phyloP scores from a whole-genome alignment of 192 early-diverging fungal genomes.

The Coemansia sp. region DNA sequence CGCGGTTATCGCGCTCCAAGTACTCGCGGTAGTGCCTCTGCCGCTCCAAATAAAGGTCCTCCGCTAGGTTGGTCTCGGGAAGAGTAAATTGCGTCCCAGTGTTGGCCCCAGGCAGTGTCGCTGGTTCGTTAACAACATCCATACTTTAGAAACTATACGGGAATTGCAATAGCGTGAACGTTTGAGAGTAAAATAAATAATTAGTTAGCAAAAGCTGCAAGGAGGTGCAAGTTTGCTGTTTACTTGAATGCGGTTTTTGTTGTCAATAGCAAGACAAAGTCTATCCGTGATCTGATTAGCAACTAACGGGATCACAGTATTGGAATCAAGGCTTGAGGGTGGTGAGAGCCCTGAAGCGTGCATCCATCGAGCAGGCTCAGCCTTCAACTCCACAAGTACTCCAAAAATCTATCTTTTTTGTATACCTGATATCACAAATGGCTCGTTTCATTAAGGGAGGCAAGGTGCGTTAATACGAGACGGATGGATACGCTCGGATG shows the following conservation, averaged over 20 bases:
- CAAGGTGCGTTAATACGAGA: constrained; percentile 14
- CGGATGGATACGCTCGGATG: constrained; percentile 15
- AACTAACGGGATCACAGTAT: background rate
- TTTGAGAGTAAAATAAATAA: background rate
- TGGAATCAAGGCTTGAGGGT: background rate
- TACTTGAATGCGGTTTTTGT: background rate
- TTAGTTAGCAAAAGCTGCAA: background rate
- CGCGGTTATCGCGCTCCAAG: constrained; percentile 53
- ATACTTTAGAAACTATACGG: background rate
- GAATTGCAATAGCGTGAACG: background rate
- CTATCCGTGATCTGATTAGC: background rate
- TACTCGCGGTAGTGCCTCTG: constrained; percentile 50
- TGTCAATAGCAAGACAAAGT: background rate
- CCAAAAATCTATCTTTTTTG: constrained; percentile 5
- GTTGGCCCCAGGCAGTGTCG: constrained; percentile 7
- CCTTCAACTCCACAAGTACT: constrained; percentile 1
- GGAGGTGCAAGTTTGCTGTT: background rate
- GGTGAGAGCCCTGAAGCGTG: background rate
- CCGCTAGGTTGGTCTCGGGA: constrained; percentile 35
- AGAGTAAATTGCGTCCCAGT: constrained; percentile 31
- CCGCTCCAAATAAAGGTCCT: constrained; percentile 48
- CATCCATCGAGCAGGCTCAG: background rate
- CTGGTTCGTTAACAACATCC: constrained; percentile 20
- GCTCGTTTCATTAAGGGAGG: constrained; percentile 26
- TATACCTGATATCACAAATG: constrained; percentile 17